Conservation (phyloP, 2,329 filamentous ascomycete genomes). For the Penicillium rolfsii region DNA sequence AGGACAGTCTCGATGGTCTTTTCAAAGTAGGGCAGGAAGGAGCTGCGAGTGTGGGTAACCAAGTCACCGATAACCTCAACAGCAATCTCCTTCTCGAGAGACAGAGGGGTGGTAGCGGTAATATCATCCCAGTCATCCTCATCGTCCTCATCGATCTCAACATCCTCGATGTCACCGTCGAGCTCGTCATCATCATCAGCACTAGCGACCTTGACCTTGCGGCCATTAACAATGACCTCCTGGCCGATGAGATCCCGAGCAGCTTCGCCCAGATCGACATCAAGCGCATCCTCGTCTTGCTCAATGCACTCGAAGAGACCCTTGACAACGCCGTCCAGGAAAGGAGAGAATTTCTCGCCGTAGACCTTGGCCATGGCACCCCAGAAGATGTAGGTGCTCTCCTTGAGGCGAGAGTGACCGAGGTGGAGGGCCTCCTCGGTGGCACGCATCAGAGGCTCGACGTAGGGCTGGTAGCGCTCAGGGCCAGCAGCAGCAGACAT, state of each 20-base stretch:
- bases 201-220: constrained; percentile 79
- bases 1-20: constrained; percentile 81
- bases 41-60: constrained; percentile 79
- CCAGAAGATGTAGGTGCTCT: constrained; percentile 98
- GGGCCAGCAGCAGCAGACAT: constrained; percentile 87
- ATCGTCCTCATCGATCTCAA: constrained; percentile 70
- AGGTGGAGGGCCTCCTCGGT: constrained; percentile 89
- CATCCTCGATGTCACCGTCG: constrained; percentile 63
- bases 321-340: constrained; percentile 52
- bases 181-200: constrained; percentile 63
- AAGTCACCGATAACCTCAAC: constrained; percentile 94
- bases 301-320: constrained; percentile 80
- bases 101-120: constrained; percentile 81
- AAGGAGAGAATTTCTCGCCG: constrained; percentile 62
- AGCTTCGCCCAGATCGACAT: constrained; percentile 73
- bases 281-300: constrained; percentile 82
- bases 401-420: constrained; percentile 85
- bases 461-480: constrained; percentile 85
- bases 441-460: constrained; percentile 84
- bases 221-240: constrained; percentile 77
- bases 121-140: constrained; percentile 85
- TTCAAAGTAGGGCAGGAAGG: constrained; percentile 83
- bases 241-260: constrained; percentile 74
- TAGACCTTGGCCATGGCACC: constrained; percentile 93
- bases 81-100: constrained; percentile 96